These are phyloP conservation scores for Starmera dryadoides DNA, from an alignment of 805 yeast genomes.

Conservation along the genomic window DNA sequence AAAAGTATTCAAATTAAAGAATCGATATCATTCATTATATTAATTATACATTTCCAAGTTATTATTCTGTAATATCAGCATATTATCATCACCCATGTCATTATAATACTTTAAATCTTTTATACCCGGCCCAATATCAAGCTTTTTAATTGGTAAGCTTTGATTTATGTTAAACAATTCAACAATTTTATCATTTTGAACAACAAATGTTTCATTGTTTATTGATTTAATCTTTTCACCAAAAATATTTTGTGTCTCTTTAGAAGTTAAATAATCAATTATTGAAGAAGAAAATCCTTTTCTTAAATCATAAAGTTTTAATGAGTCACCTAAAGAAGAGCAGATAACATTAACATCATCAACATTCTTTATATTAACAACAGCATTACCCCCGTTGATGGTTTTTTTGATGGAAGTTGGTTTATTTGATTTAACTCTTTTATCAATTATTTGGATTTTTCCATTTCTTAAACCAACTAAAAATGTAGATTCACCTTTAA, in stretches of 20 bases:
- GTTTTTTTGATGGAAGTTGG: background rate
- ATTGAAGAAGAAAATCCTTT: constrained; percentile 4
- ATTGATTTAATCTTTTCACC: constrained; percentile 4
- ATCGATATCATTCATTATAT: background rate
- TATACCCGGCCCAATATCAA: background rate
- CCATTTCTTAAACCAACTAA: constrained; percentile 16
- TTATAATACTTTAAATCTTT: background rate
- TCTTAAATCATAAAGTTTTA: constrained; percentile 7
- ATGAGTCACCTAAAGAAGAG: constrained; percentile 4
- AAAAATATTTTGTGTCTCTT: constrained; percentile 3
- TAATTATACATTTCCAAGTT: background rate
- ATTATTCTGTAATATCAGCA: background rate
- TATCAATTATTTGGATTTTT: constrained; percentile 10
- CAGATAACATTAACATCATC: constrained; percentile 3
- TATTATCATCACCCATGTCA: background rate
- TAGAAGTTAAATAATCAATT: constrained; percentile 1
- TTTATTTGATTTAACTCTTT: constrained; percentile 3
- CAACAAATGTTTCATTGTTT: constrained; percentile 1
- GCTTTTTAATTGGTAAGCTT: constrained; percentile 1
- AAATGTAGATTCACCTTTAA: constrained; percentile 1
- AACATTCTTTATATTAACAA: constrained; percentile 2
- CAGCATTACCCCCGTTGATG: background rate
- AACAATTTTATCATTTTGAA: constrained; percentile 3
- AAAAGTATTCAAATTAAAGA: too few species aligned
- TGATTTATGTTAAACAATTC: constrained; percentile 6